phyloP scores from a whole-genome alignment of 2,329 filamentous ascomycete genomes.

The Aspergillus alliaceus region DNA sequence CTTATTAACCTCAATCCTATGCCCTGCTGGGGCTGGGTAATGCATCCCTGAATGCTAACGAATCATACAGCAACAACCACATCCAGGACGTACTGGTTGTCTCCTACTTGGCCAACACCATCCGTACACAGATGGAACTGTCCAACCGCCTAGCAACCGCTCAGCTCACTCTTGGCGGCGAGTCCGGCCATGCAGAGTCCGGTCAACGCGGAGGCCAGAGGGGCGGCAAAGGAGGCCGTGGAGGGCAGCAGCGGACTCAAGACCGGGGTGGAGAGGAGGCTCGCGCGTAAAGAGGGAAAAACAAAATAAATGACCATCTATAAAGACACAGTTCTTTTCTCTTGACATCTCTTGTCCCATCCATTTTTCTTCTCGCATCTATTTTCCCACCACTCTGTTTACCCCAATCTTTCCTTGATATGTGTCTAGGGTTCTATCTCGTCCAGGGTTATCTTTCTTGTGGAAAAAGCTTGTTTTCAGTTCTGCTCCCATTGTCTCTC shows the following conservation, averaged over 20 bases:
- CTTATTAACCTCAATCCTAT: slow-evolving; percentile 8
- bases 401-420: slow-evolving; percentile 13
- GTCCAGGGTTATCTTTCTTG: slow-evolving; percentile 14
- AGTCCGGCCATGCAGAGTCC: slow-evolving; percentile 36
- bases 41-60: slow-evolving; percentile 29
- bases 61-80: slow-evolving; percentile 77
- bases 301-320: slow-evolving; percentile 15
- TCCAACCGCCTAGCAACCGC: slow-evolving; percentile 91
- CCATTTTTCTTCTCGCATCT: slow-evolving; percentile 12
- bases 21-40: background rate
- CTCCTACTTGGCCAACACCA: slow-evolving; percentile 96
- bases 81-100: slow-evolving; percentile 98
- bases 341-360: slow-evolving; percentile 18
- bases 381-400: slow-evolving; percentile 7
- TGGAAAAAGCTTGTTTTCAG: slow-evolving; percentile 13
- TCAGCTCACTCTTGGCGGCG: slow-evolving; percentile 59
- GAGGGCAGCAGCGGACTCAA: slow-evolving; percentile 40
- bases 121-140: slow-evolving; percentile 97
- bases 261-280: slow-evolving; percentile 38
- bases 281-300: slow-evolving; percentile 33
- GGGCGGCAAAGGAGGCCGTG: slow-evolving; percentile 46
- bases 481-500: slow-evolving; percentile 13
- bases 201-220: slow-evolving; percentile 37
- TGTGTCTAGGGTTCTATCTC: slow-evolving; percentile 14
- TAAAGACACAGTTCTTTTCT: slow-evolving; percentile 27